Evolutionary conservation across 306 rosid genomes (phyloP), one percentile per base, ranked within the genome.

Genomic region (Abrus precatorius): DNA sequence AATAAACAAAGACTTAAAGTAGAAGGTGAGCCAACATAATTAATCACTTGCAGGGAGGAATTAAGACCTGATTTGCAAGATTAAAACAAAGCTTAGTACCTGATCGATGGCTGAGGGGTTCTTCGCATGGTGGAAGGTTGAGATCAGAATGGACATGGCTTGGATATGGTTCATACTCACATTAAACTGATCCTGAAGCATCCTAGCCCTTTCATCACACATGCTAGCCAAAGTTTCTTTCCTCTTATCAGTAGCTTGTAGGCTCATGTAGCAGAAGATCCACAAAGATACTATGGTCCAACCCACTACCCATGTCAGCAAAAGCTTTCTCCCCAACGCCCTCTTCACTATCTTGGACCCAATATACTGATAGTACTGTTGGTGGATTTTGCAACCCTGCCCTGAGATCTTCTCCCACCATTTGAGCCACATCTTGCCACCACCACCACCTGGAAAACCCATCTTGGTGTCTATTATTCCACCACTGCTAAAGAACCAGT

Each of bases 151-250:
- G 50, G 99, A 90, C 99, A 95, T 95, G 68, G 98, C 97, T 70
- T 95, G 99, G 65, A 95, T 92, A 88, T 95, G 98, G 71, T 95
- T 95, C 99, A 93, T 90, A 54, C 98, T 95, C 29, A 93, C 97
- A 86, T 95, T 95, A 74, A 95, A 91, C 88, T 95, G 99, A 69
- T 95, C 99, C 90, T 95, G 99, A 66, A 95, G 79, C 97, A 95
- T 93, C 79, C 99, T 90, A 32, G 97, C 95, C 76, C 99, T 90
- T 84, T 95, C 99, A 80, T 95, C 99, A 86, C 99, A 93, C 99
- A 95, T 90, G 64, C 97, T 95, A 1, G 90, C 90, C 54, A 95
- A 88, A 65, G 89, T 91, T 71, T 93, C 98, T 76, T 90, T 95
- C 84, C 99, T 91, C 95, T 91, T 95, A 83, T 87, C 98, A 56